A percentile compares a stretch with the other conserved stretches of the same genome.
phyloP scores from a whole-genome alignment of 495 filamentous ascomycete species.

The Hypoxylon cercidicola region DNA sequence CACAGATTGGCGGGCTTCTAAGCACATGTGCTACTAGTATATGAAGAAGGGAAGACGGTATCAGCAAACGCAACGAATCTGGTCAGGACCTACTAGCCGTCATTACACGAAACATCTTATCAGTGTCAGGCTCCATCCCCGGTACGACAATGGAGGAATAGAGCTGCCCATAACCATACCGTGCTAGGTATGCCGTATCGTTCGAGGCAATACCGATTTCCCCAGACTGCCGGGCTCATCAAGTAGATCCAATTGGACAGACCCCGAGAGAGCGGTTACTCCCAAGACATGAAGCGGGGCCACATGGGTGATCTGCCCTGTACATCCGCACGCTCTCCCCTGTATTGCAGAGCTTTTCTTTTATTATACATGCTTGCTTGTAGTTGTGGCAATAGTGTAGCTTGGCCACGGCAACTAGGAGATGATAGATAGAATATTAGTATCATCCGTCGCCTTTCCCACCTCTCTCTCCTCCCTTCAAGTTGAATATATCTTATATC shows the following conservation, averaged over 20 bases:
- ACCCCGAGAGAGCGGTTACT: constrained; percentile 28
- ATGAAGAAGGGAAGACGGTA: not conserved
- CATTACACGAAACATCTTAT: too few species aligned
- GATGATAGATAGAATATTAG: constrained; percentile 38
- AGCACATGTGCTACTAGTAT: not conserved
- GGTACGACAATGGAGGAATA: constrained; percentile 7
- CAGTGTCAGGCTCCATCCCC: constrained; percentile 1
- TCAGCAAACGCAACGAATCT: constrained; percentile 3
- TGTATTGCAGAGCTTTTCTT: constrained; percentile 39
- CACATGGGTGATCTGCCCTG: constrained; percentile 47
- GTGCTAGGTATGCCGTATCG: constrained; percentile 8
- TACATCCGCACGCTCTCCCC: constrained; percentile 37
- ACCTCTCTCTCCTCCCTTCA: constrained; percentile 25
- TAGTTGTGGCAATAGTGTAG: constrained; percentile 39
- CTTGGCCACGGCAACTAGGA: constrained; percentile 43
- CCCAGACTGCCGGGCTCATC: constrained; percentile 34
- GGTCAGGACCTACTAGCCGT: not conserved
- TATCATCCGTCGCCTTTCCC: constrained; percentile 28
- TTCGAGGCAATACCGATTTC: constrained; percentile 27
- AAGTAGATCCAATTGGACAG: constrained; percentile 33
- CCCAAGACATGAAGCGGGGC: constrained; percentile 42
- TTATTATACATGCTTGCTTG: constrained; percentile 40
- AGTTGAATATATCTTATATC: constrained; percentile 31
- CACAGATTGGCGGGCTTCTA: not conserved
- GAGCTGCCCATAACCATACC: constrained; percentile 3